phyloP scores from a whole-genome alignment of 2,329 filamentous ascomycete genomes.

The Alternaria arborescens region DNA sequence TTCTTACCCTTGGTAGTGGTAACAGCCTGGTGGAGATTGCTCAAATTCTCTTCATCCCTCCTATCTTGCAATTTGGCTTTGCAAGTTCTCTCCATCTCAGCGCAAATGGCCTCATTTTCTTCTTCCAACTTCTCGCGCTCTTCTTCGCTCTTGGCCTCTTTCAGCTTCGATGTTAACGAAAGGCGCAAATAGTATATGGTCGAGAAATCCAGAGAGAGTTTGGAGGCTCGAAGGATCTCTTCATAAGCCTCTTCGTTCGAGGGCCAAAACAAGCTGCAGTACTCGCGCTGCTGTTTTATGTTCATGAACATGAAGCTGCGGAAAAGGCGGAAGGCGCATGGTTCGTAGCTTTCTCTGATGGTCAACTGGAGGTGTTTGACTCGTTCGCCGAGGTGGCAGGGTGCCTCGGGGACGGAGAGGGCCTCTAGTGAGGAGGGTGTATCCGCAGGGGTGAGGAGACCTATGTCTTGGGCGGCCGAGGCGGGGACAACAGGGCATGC shows the following conservation, averaged over 20 bases:
- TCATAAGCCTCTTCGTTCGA: conserved; percentile 4
- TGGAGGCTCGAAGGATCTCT: not conserved
- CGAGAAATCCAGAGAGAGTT: not conserved
- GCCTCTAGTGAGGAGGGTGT: not conserved
- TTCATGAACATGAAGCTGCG: not conserved
- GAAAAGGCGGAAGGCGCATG: not conserved
- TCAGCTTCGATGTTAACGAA: not conserved
- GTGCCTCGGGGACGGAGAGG: not conserved
- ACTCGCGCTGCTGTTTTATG: not conserved
- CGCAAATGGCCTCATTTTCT: not conserved
- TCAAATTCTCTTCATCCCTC: not conserved
- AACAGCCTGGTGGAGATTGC: not conserved
- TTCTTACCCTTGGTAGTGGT: not conserved
- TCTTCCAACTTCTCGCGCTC: not conserved
- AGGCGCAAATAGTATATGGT: not conserved
- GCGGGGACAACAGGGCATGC: not conserved
- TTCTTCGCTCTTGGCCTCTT: not conserved
- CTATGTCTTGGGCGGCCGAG: not conserved
- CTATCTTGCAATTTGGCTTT: not conserved
- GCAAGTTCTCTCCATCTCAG: not conserved
- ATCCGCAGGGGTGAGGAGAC: not conserved
- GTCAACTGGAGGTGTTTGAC: not conserved
- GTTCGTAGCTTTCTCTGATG: not conserved
- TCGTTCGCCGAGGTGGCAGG: not conserved
- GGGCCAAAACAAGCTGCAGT: conserved; percentile 3